Evolutionary conservation across 805 yeast genomes (phyloP).

Genomic region (Peterozyma toletana): DNA sequence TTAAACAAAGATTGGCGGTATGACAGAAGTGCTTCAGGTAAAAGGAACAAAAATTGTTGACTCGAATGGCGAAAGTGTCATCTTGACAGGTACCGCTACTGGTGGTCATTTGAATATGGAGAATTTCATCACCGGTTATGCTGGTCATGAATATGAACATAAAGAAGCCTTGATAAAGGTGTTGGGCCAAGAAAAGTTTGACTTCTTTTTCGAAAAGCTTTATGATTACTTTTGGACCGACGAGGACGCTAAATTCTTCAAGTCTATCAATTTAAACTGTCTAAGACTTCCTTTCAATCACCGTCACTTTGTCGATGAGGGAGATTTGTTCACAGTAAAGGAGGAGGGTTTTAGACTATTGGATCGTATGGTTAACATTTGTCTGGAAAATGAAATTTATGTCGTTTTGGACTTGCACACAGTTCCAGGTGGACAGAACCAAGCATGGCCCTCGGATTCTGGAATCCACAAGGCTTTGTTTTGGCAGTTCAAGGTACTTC

Average conservation of each 20-base stretch:
- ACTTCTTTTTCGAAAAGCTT: conserved; percentile 42
- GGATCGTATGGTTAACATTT: conserved; percentile 34
- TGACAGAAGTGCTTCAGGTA: conserved; percentile 12
- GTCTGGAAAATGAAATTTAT: conserved; percentile 39
- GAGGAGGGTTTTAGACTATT: conserved; percentile 36
- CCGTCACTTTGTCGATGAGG: conserved; percentile 37
- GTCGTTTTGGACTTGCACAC: conserved; percentile 43
- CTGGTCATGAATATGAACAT: conserved; percentile 47
- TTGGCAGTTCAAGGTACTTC: conserved; percentile 43
- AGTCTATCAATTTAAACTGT: conserved; percentile 34
- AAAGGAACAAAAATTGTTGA: conserved; percentile 43
- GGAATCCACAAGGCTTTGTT: conserved; percentile 38
- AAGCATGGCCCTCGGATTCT: conserved; percentile 47
- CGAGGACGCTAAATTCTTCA: conserved; percentile 38
- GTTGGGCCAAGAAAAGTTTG: conserved; percentile 40
- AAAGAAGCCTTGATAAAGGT: conserved; percentile 29
- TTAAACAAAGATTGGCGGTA: too few relatives aligned
- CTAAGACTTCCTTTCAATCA: conserved; percentile 46
- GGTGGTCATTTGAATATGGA: conserved; percentile 51
- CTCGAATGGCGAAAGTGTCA: conserved; percentile 25
- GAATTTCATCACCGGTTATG: conserved; percentile 48
- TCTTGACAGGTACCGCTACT: conserved; percentile 39
- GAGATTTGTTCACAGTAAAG: conserved; percentile 34
- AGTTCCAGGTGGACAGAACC: conserved; percentile 47
- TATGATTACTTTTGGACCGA: conserved; percentile 50